Conservation (phyloP, 2,329 filamentous ascomycete genomes). For the Colletotrichum endophyticum region DNA sequence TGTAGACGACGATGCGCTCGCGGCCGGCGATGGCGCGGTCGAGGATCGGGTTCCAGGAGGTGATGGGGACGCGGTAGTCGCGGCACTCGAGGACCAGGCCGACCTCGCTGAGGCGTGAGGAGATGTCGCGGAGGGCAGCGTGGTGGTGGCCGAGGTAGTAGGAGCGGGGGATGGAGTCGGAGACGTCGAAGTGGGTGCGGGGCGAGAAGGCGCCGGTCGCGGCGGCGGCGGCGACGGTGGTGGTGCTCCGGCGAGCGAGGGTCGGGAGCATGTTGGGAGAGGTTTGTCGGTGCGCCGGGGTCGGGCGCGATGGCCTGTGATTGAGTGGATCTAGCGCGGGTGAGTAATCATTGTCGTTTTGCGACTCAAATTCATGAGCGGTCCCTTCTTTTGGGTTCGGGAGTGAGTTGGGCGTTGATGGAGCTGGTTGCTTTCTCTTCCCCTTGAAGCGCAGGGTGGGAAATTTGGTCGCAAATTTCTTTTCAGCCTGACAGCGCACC, state of each 20-base stretch:
- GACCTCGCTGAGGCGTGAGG: conserved; percentile 77
- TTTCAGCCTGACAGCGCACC: conserved; percentile 3
- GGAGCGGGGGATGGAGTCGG: conserved; percentile 78
- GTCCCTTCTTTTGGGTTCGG: not conserved
- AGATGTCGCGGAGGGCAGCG: conserved; percentile 82
- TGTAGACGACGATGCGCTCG: conserved; percentile 85
- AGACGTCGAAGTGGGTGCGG: conserved; percentile 73
- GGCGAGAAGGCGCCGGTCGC: conserved; percentile 67
- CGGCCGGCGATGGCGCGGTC: conserved; percentile 77
- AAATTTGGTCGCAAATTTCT: not conserved
- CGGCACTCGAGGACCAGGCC: conserved; percentile 93
- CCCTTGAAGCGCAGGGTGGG: not conserved
- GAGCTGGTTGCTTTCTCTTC: not conserved
- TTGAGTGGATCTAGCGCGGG: not conserved
- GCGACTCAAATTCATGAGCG: not conserved
- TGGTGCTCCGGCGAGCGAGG: conserved; percentile 19
- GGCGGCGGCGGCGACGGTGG: not conserved
- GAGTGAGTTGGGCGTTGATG: not conserved
- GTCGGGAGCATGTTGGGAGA: conserved; percentile 12
- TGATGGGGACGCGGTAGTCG: conserved; percentile 88
- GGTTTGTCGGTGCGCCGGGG: not conserved
- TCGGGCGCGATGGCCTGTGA: not conserved
- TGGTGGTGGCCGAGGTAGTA: conserved; percentile 96
- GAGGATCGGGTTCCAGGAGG: conserved; percentile 88
- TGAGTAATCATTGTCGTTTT: not conserved